Conservation (phyloP, 345 rosid species). For the Populus alba region DNA sequence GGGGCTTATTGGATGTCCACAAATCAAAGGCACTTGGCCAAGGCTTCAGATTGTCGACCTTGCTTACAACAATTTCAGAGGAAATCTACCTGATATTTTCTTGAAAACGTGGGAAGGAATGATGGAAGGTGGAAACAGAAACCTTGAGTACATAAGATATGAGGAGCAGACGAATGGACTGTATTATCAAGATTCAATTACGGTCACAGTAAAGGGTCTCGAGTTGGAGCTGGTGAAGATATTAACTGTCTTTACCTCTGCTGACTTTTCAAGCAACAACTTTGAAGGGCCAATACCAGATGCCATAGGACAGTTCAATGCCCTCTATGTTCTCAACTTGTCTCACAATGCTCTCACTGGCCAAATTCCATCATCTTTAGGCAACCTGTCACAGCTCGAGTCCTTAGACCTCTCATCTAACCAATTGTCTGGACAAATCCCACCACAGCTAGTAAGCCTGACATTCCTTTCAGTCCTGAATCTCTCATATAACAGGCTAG, state of each 20-base stretch:
- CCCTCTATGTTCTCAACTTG: slow-evolving; percentile 9
- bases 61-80: slow-evolving; percentile 36
- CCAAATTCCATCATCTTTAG: not conserved
- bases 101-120: slow-evolving; percentile 35
- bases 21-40: not conserved
- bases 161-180: not conserved
- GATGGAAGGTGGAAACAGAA: slow-evolving; percentile 16
- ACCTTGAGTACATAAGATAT: slow-evolving; percentile 22
- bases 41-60: slow-evolving; percentile 42
- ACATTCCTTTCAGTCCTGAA: slow-evolving; percentile 9
- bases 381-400: slow-evolving; percentile 8
- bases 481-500: slow-evolving; percentile 5
- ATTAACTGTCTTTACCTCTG: slow-evolving; percentile 25
- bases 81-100: slow-evolving; percentile 1
- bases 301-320: not conserved
- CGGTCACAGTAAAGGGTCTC: slow-evolving; percentile 41
- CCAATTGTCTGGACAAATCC: not conserved
- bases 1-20: slow-evolving; percentile 14
- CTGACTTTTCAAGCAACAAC: slow-evolving; percentile 13
- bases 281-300: slow-evolving; percentile 19
- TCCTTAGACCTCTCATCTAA: slow-evolving; percentile 11
- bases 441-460: not conserved
- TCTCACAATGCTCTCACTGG: slow-evolving; percentile 10
- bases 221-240: slow-evolving; percentile 37
- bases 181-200: slow-evolving; percentile 36